These are phyloP conservation scores for Liquidambar formosana DNA, from an alignment of 164 flowering plant genomes.

Conservation along the genomic window DNA sequence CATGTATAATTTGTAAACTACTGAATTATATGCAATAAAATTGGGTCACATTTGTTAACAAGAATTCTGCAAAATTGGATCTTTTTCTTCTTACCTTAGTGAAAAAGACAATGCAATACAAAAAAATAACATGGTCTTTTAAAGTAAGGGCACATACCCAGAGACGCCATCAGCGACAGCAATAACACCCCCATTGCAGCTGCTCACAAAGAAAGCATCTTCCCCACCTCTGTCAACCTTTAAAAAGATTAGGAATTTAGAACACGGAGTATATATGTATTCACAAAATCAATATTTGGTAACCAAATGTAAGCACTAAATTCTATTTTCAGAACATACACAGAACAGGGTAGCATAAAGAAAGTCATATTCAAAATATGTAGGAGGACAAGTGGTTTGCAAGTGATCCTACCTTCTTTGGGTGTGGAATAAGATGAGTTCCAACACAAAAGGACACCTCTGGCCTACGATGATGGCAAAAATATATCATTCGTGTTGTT, in stretches of 20 bases:
- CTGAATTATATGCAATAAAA: too few species aligned
- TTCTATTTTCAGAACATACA: background rate
- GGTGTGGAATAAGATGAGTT: slow-evolving; percentile 86
- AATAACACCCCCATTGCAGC: slow-evolving; percentile 71
- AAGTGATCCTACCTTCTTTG: slow-evolving; percentile 58
- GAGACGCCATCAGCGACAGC: slow-evolving; percentile 97
- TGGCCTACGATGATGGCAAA: slow-evolving; percentile 21
- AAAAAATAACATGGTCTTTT: too few species aligned
- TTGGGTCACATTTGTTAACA: too few species aligned
- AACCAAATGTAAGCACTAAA: background rate
- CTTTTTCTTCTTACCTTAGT: too few species aligned
- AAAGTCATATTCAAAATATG: background rate
- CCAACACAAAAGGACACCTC: slow-evolving; percentile 70
- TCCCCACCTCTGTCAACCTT: slow-evolving; percentile 94
- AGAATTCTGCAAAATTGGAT: too few species aligned
- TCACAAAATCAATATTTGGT: background rate
- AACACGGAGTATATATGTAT: too few species aligned
- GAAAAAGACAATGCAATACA: too few species aligned
- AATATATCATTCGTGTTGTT: too few species aligned
- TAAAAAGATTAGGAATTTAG: slow-evolving; percentile 6
- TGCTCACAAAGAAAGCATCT: slow-evolving; percentile 84
- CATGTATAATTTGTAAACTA: too few species aligned
- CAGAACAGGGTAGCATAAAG: background rate
- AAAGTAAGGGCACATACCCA: slow-evolving; percentile 45
- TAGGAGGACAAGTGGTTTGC: background rate